These are phyloP conservation scores for Glebionis coronaria DNA, from an alignment of 129 eudicot genomes.

Conservation along the genomic window DNA sequence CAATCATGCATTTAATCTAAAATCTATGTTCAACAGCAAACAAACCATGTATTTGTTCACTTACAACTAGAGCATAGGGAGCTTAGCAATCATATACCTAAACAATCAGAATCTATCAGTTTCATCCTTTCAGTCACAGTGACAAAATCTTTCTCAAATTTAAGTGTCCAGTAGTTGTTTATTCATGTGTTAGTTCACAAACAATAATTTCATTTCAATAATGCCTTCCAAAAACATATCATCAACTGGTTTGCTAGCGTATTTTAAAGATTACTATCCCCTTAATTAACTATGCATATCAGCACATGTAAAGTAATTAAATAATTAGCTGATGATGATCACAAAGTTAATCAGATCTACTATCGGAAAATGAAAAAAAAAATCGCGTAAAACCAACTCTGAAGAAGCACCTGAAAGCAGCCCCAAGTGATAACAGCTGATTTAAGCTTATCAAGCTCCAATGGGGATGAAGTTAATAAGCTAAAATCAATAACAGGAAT, in stretches of 20 bases:
- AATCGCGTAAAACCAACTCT: not conserved
- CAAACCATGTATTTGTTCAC: too few relatives aligned
- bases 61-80: too few relatives aligned
- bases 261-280: too few relatives aligned
- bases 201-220: too few relatives aligned
- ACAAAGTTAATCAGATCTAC: not conserved
- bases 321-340: too few relatives aligned
- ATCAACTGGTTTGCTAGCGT: not conserved
- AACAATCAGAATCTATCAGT: too few relatives aligned
- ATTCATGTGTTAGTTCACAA: too few relatives aligned
- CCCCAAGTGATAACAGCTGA: constrained; percentile 56
- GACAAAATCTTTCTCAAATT: too few relatives aligned
- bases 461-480: constrained; percentile 25
- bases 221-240: too few relatives aligned
- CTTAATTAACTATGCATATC: too few relatives aligned
- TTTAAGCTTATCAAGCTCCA: constrained; percentile 42
- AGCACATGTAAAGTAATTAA: not conserved
- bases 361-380: not conserved
- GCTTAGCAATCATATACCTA: not conserved
- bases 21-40: not conserved
- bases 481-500: constrained; percentile 31
- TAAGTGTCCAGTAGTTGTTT: too few relatives aligned
- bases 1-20: not conserved
- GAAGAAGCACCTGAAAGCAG: constrained; percentile 55
- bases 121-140: too few relatives aligned